Base-by-base conservation (phyloP, 2,329 filamentous ascomycete species). In the Alternaria brassicae region DNA sequence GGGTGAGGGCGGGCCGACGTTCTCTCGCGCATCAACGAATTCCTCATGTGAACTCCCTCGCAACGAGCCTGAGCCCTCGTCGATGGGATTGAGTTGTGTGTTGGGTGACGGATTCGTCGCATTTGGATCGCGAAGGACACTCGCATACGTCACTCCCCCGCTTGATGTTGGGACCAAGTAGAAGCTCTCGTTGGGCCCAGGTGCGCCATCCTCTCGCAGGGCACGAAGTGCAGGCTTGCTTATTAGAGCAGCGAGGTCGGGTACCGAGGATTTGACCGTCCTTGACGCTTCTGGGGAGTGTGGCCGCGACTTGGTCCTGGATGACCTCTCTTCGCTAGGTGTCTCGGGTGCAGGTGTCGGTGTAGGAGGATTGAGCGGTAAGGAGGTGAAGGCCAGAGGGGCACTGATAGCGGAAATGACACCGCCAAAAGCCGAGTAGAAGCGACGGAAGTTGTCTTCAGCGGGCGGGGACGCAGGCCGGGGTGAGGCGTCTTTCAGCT, bases 91-190 rank as follows among this genome's bases (percentile, higher is more conserved):
- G 39, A 73, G 70, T 32, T 70, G 64, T 36, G 69, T 86, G n/a
- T 88, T 86, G 3, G 85, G 65, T 3, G 72, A 80, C 59, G 82
- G 81, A 53, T 63, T 57, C 39, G 66, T 53, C 6, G 67, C 62
- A 58, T 68, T 71, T 39, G 69, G 71, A 71, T 78, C 61, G 59
- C 76, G 67, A 19, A 97, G 82, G 52, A 99, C 97, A 62, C 91
- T 93, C 42, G 95, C 93, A 73, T 98, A 99, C 0, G 93, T 95
- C 60, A 93, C 90, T 3, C 93, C 97, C 64, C 94, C 93, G 5
- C 95, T 94, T 17, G 91, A 92, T 0, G 91, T 91, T 4, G 94
- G 95, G 1, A 99, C 95, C 1, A 98, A 91, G 75, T 97, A 98
- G 80, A 99, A 99, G 56, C 72, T 76, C 59, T 79, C 77, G 39